Conservation (phyloP, 805 yeast species). For the Kluyveromyces siamensis region DNA sequence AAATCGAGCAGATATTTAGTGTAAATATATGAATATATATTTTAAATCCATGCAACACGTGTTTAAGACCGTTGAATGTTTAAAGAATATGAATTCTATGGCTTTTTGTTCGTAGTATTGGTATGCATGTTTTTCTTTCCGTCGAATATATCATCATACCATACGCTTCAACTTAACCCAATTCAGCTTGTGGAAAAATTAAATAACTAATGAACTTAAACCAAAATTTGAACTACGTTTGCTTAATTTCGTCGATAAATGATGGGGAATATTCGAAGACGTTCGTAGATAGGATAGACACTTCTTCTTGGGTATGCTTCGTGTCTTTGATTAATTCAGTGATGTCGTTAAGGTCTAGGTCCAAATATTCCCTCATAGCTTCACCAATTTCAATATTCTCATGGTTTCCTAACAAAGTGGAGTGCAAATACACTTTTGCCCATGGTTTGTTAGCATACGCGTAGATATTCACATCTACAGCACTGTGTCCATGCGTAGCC, state of each 20-base stretch:
- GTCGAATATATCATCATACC: too few relatives aligned
- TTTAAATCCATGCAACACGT: too few relatives aligned
- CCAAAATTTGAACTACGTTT: not conserved
- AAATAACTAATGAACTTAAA: too few relatives aligned
- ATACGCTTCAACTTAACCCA: too few relatives aligned
- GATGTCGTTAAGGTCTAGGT: slow-evolving; percentile 37
- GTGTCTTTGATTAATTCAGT: slow-evolving; percentile 43
- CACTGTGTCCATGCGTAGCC: slow-evolving; percentile 94
- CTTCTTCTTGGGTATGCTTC: slow-evolving; percentile 34
- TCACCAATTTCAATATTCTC: slow-evolving; percentile 82
- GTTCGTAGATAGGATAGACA: not conserved
- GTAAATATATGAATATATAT: too few relatives aligned
- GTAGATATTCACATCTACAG: slow-evolving; percentile 90
- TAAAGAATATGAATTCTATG: too few relatives aligned
- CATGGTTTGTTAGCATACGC: slow-evolving; percentile 56
- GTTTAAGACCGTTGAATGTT: too few relatives aligned
- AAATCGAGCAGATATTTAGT: not conserved
- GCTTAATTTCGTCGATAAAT: not conserved
- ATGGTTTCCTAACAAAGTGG: slow-evolving; percentile 62
- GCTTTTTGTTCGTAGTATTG: too few relatives aligned
- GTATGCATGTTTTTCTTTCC: too few relatives aligned
- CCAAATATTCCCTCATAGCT: slow-evolving; percentile 51
- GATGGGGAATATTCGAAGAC: not conserved
- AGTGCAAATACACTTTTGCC: slow-evolving; percentile 32
- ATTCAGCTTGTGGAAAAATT: too few relatives aligned